phyloP scores from a whole-genome alignment of 306 rosid genomes.

The Psophocarpus tetragonolobus region DNA sequence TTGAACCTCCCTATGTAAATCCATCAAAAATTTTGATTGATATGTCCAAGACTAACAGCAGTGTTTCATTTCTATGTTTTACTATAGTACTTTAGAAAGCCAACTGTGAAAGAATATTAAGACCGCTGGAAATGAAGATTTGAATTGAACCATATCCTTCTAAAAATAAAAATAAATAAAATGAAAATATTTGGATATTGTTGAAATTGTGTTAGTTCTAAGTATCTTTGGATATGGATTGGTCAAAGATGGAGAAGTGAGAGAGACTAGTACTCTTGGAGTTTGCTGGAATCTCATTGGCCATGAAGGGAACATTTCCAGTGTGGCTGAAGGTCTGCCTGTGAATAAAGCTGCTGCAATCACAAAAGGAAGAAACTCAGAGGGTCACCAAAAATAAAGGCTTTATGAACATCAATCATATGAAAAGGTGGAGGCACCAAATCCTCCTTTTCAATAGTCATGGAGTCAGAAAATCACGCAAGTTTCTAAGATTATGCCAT shows the following conservation, averaged over 20 bases:
- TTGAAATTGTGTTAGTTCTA: conserved; percentile 1
- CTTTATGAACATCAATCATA: conserved; percentile 24
- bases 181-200: not conserved
- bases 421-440: conserved; percentile 48
- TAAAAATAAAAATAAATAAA: not conserved
- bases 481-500: conserved; percentile 67
- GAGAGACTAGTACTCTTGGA: conserved; percentile 52
- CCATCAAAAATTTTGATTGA: conserved; percentile 22
- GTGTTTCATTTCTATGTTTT: not conserved
- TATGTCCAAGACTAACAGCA: not conserved
- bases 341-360: conserved; percentile 76
- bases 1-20: conserved; percentile 65
- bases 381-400: conserved; percentile 53
- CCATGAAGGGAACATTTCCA: conserved; percentile 99
- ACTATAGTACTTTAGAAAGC: not conserved
- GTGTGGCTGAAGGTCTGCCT: conserved; percentile 91
- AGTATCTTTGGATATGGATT: conserved; percentile 36
- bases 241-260: conserved; percentile 50
- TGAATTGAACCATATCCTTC: conserved; percentile 9
- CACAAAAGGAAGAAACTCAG: conserved; percentile 54
- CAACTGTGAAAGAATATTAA: not conserved
- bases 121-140: conserved; percentile 19
- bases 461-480: conserved; percentile 60
- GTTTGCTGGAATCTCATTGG: conserved; percentile 88
- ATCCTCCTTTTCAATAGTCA: conserved; percentile 65